A percentile compares a stretch with the other conserved stretches of the same genome.
Conservation (phyloP, 352 stramenopile genomes). For the Pythium periplocum region DNA sequence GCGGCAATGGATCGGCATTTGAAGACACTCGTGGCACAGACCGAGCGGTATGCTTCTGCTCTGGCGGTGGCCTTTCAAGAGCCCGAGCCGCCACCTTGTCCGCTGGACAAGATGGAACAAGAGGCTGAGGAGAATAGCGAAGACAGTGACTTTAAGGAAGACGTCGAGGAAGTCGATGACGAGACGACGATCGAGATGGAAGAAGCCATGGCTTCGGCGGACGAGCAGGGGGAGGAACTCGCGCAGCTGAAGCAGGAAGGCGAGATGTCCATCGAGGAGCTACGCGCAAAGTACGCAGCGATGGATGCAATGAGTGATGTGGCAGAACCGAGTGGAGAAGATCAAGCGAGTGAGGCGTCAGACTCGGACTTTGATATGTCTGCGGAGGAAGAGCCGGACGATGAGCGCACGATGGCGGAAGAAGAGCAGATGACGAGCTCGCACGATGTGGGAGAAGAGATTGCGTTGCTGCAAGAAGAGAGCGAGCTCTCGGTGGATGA, state of each 20-base stretch:
- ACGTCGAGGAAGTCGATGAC: slow-evolving; percentile 37
- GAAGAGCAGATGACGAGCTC: slow-evolving; percentile 54
- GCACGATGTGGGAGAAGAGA: slow-evolving; percentile 60
- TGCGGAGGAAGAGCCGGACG: slow-evolving; percentile 42
- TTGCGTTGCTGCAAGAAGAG: slow-evolving; percentile 85
- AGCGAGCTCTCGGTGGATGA: slow-evolving; percentile 91
- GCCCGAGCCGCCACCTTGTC: slow-evolving; percentile 1
- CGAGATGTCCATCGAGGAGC: slow-evolving; percentile 77
- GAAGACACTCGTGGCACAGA: slow-evolving; percentile 93
- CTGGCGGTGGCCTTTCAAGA: slow-evolving; percentile 61
- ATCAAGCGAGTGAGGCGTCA: slow-evolving; percentile 9
- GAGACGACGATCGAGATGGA: slow-evolving; percentile 33
- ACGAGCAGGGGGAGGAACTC: slow-evolving; percentile 45
- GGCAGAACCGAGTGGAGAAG: slow-evolving; percentile 24
- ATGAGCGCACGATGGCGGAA: slow-evolving; percentile 87
- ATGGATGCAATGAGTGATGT: slow-evolving; percentile 5
- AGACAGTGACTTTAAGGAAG: slow-evolving; percentile 18
- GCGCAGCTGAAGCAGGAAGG: slow-evolving; percentile 60
- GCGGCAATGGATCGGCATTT: slow-evolving; percentile 96
- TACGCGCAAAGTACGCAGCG: slow-evolving; percentile 63
- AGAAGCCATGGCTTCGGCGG: slow-evolving; percentile 5
- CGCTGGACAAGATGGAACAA: slow-evolving; percentile 11
- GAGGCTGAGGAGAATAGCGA: slow-evolving; percentile 14
- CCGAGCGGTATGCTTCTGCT: slow-evolving; percentile 92
- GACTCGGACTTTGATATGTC: slow-evolving; percentile 29